phyloP scores from a whole-genome alignment of 2,329 filamentous ascomycete species.

The Fusarium keratoplasticum region DNA sequence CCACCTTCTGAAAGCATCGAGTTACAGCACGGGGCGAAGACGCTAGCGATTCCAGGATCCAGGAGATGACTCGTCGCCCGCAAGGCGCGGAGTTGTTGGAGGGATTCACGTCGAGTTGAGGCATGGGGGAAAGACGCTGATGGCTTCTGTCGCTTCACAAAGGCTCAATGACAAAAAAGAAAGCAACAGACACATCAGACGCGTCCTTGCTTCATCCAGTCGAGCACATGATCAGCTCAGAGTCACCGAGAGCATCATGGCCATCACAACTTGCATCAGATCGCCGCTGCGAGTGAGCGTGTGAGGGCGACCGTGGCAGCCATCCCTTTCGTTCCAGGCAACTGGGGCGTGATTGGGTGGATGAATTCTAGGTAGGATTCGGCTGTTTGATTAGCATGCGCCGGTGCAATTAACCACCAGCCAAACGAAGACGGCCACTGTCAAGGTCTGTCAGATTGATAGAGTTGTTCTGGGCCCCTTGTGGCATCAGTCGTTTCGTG shows the following conservation, averaged over 20 bases:
- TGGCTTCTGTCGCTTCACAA: background rate
- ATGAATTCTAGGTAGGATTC: slow-evolving; percentile 17
- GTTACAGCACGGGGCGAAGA: slow-evolving; percentile 21
- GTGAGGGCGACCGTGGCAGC: slow-evolving; percentile 16
- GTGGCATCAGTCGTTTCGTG: slow-evolving; percentile 3
- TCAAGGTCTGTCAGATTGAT: background rate
- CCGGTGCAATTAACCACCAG: slow-evolving; percentile 21
- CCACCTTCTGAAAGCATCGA: slow-evolving; percentile 31
- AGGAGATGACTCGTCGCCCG: slow-evolving; percentile 8
- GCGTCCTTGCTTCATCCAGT: slow-evolving; percentile 1
- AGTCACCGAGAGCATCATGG: background rate
- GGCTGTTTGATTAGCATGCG: slow-evolving; percentile 25
- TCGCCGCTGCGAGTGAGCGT: slow-evolving; percentile 29
- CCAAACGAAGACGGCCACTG: slow-evolving; percentile 12
- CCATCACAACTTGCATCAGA: slow-evolving; percentile 6
- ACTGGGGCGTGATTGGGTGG: slow-evolving; percentile 24
- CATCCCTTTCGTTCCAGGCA: slow-evolving; percentile 26
- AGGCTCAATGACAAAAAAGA: background rate
- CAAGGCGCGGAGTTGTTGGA: background rate
- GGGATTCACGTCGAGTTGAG: background rate
- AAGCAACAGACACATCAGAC: slow-evolving; percentile 6
- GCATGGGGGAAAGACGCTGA: background rate
- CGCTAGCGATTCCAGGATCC: slow-evolving; percentile 12
- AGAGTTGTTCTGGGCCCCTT: slow-evolving; percentile 9
- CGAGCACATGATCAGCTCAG: background rate